Evolutionary conservation across 768 basidiomycete species (phyloP).

Genomic region (Trametes sanguinea): DNA sequence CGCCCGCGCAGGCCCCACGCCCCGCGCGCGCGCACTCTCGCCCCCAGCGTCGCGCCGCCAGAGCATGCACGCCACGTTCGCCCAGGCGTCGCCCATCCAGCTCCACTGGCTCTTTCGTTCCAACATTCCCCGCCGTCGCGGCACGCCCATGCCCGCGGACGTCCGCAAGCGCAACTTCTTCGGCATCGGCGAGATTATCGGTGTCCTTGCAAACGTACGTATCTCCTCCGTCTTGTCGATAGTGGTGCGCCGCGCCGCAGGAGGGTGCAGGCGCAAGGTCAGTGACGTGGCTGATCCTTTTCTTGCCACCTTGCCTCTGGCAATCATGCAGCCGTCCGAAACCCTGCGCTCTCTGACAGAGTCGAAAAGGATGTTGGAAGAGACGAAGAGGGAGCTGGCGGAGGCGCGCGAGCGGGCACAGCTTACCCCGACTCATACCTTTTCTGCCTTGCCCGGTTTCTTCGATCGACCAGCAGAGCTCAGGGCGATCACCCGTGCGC

Average conservation of each 20-base stretch:
- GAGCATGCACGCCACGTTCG: slow-evolving; percentile 30
- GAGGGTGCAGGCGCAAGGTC: slow-evolving; percentile 3
- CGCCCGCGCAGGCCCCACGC: slow-evolving; percentile 21
- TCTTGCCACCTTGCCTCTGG: slow-evolving; percentile 16
- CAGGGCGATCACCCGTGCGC: slow-evolving; percentile 60
- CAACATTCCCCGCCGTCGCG: slow-evolving; percentile 64
- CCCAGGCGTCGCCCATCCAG: slow-evolving; percentile 27
- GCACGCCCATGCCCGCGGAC: slow-evolving; percentile 62
- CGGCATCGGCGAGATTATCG: slow-evolving; percentile 77
- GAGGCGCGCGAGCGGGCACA: slow-evolving; percentile 69
- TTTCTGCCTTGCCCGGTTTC: slow-evolving; percentile 75
- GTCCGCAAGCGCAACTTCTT: slow-evolving; percentile 73
- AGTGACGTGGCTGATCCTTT: slow-evolving; percentile 16
- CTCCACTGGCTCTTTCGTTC: slow-evolving; percentile 77
- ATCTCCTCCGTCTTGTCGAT: background rate
- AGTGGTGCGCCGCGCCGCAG: slow-evolving; percentile 8
- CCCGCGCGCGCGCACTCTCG: slow-evolving; percentile 28
- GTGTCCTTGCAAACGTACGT: slow-evolving; percentile 73
- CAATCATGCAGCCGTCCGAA: slow-evolving; percentile 61
- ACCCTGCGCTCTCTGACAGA: slow-evolving; percentile 80
- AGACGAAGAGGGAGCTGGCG: slow-evolving; percentile 72
- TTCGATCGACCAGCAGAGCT: slow-evolving; percentile 69
- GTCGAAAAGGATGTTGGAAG: slow-evolving; percentile 72
- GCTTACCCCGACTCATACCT: slow-evolving; percentile 72
- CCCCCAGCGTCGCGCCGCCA: slow-evolving; percentile 32